phyloP scores from a whole-genome alignment of 2,329 filamentous ascomycete genomes.

The Cladophialophora bantiana region DNA sequence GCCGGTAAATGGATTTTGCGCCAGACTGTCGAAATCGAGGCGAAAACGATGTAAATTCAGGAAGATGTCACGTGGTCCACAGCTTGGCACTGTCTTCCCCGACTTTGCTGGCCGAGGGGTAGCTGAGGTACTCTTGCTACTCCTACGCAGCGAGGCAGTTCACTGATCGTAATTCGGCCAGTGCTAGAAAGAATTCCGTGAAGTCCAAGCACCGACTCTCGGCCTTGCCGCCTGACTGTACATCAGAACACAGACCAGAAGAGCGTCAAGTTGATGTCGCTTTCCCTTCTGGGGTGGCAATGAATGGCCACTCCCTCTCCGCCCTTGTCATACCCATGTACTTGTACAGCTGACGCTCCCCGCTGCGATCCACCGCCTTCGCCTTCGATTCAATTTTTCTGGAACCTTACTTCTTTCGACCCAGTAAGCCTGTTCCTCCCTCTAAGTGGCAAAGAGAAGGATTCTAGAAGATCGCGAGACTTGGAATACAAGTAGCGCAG shows the following conservation, averaged over 20 bases:
- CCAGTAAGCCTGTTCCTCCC: neutral
- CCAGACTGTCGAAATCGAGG: neutral
- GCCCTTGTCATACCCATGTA: neutral
- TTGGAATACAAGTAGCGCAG: neutral
- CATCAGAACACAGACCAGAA: neutral
- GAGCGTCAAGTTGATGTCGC: neutral
- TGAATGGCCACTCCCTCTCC: neutral
- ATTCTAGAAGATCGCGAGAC: neutral
- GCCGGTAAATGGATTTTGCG: neutral
- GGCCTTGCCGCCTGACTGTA: neutral
- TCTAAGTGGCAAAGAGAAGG: conserved; percentile 2
- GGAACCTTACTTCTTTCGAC: conserved; percentile 2
- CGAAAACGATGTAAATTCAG: neutral
- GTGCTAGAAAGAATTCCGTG: neutral
- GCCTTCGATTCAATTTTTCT: neutral
- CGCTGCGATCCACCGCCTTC: conserved; percentile 1
- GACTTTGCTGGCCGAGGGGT: neutral
- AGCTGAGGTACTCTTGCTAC: neutral
- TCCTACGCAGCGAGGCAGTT: neutral
- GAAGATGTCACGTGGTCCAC: neutral
- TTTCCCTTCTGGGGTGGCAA: neutral
- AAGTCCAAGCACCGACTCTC: neutral
- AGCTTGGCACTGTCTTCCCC: neutral
- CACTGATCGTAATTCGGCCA: neutral
- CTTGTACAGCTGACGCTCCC: conserved; percentile 5